A percentile compares a stretch with the other conserved stretches of the same genome.
Evolutionary conservation across 2,329 filamentous ascomycete species (phyloP).

Genomic region (Pleomassaria siparia): DNA sequence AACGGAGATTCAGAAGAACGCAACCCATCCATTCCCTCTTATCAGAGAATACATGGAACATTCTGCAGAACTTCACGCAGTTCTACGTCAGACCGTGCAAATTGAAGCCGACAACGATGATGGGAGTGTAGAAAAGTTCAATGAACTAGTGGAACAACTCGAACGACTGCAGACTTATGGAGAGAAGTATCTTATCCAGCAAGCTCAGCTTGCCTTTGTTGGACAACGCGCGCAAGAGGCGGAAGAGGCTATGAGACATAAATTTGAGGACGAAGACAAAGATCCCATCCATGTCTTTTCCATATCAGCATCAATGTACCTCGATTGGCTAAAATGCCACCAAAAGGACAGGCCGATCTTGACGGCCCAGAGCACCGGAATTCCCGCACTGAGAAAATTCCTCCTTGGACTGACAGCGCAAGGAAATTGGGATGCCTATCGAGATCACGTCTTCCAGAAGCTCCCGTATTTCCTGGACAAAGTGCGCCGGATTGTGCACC

Average conservation of each 20-base stretch:
- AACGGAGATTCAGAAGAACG: background rate
- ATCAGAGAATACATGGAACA: background rate
- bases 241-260: constrained; percentile 6
- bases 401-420: constrained; percentile 5
- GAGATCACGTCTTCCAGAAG: background rate
- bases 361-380: constrained; percentile 10
- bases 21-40: constrained; percentile 3
- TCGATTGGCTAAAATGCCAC: constrained; percentile 8
- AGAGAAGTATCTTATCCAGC: constrained; percentile 3
- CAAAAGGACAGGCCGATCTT: background rate
- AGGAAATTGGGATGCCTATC: constrained; percentile 7
- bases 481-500: constrained; percentile 5
- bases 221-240: constrained; percentile 5
- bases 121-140: background rate
- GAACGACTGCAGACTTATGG: background rate
- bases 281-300: constrained; percentile 10
- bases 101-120: background rate
- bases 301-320: constrained; percentile 3
- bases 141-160: background rate
- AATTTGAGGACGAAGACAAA: constrained; percentile 6
- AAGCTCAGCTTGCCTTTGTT: constrained; percentile 5
- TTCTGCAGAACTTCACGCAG: background rate
- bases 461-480: constrained; percentile 2
- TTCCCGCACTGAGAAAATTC: constrained; percentile 7
- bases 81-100: background rate